A percentile compares a stretch with the other conserved stretches of the same genome.
phyloP scores from a whole-genome alignment of 148 eudicot species.

The Cornus controversa region DNA sequence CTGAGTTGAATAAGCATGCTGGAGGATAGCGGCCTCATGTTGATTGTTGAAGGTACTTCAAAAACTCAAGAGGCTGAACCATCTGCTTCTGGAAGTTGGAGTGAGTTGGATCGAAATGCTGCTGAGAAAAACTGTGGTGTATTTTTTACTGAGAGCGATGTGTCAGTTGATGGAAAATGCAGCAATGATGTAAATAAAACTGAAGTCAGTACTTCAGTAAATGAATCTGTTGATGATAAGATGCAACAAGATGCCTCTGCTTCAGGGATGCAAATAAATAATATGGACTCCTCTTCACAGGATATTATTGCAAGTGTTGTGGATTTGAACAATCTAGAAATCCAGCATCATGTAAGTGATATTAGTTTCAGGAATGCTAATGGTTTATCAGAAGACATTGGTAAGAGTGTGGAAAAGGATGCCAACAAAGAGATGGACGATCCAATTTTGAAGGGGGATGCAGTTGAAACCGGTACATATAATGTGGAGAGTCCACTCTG shows the following conservation, averaged over 20 bases:
- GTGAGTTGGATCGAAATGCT: slow-evolving; percentile 20
- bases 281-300: slow-evolving; percentile 24
- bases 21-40: slow-evolving; percentile 16
- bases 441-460: slow-evolving; percentile 19
- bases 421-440: slow-evolving; percentile 18
- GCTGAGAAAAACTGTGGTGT: slow-evolving; percentile 23
- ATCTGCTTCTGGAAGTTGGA: slow-evolving; percentile 26
- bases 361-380: neutral
- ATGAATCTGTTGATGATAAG: slow-evolving; percentile 22
- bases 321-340: slow-evolving; percentile 21
- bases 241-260: slow-evolving; percentile 24
- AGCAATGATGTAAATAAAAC: slow-evolving; percentile 19
- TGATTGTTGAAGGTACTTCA: slow-evolving; percentile 27
- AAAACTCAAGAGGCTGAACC: slow-evolving; percentile 20
- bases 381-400: slow-evolving; percentile 13
- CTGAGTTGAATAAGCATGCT: slow-evolving; percentile 17
- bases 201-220: slow-evolving; percentile 22
- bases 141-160: slow-evolving; percentile 23
- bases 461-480: slow-evolving; percentile 14
- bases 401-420: slow-evolving; percentile 8
- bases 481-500: slow-evolving; percentile 16
- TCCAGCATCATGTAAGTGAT: slow-evolving; percentile 15
- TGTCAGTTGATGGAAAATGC: slow-evolving; percentile 14
- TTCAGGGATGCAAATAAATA: slow-evolving; percentile 14
- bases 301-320: slow-evolving; percentile 15